Evolutionary conservation across 225 moss, liverwort and hornwort species (phyloP), one percentile per base, ranked within the genome.

Genomic region (Bryoerythrophyllum caledonicum): DNA sequence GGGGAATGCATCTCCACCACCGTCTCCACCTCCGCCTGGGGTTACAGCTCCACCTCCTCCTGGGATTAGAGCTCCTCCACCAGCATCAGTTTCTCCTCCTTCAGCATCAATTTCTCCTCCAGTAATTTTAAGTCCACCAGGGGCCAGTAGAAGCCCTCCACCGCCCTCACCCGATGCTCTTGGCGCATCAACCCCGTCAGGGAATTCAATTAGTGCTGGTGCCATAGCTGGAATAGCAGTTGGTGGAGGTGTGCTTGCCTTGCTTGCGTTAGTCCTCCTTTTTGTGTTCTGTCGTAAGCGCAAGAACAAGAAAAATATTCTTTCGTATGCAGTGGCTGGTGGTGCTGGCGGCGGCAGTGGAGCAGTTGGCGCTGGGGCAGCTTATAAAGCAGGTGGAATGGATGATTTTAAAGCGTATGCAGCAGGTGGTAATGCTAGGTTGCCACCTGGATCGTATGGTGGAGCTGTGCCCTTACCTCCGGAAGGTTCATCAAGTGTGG

Each of bases 401-500:
- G 65, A 23, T 43, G 77, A 73, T 66, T 65, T 37, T 0, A 79
- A 78, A 58, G 84, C 64, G 40, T 82, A 79, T 74, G 76, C 32
- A 8, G 81, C 78, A 34, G 67, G 79, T 68, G 89, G 86, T 51
- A 73, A 54, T 70, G 62, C 24, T 53, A 82, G 51, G 60, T 55
- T 48, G 77, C 64, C 80, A 19, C 66, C 55, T 23, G 80, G 67
- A 49, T 58, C 48, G 19, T 34, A 56, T n/a, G 72, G 77, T 13
- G 80, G 74, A 43, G 37, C 55, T 25, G 38, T 86, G 24, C 86
- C 86, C 0, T 49, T 78, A 40, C 86, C 83, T 67, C 86, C 86
- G 0, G 86, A 80, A 60, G 90, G 83, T 15, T 82, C 77, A 21
- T 55, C 83, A 6, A 91, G 93, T 41, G 84, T 84, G 8, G 95